These are phyloP conservation scores for Phaseolus coccineus DNA, from an alignment of 331 rosid genomes.

Conservation along the genomic window DNA sequence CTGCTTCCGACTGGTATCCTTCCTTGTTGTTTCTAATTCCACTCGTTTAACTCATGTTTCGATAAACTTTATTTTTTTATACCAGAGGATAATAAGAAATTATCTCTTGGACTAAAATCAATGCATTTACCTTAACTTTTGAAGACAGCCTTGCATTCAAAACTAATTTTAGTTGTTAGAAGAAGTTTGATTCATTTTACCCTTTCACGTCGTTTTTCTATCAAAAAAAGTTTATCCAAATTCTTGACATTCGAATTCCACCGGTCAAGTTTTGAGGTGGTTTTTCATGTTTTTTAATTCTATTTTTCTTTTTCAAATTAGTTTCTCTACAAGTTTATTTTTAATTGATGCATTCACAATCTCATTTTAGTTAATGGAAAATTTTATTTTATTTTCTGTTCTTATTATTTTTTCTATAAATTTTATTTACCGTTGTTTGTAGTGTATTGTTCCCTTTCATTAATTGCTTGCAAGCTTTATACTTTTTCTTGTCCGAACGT, in stretches of 20 bases:
- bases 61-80: too few species aligned
- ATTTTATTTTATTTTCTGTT: too few species aligned
- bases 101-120: too few species aligned
- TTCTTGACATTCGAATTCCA: background rate
- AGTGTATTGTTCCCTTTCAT: background rate
- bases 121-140: background rate
- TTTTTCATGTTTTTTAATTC: background rate
- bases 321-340: background rate
- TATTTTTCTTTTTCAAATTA: background rate
- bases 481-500: slow-evolving; percentile 16
- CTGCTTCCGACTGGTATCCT: slow-evolving; percentile 83
- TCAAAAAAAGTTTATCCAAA: too few species aligned
- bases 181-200: background rate
- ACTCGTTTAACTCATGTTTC: background rate
- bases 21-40: background rate
- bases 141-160: background rate
- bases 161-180: background rate
- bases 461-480: slow-evolving; percentile 14
- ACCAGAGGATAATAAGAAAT: background rate
- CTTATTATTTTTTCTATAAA: too few species aligned
- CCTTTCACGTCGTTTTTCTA: too few species aligned
- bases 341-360: background rate
- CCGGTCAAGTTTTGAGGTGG: background rate
- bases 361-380: background rate
- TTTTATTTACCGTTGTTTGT: background rate